These are phyloP conservation scores for Graphilbum fragrans DNA, from an alignment of 2,329 filamentous ascomycete species.

Conservation along the genomic window DNA sequence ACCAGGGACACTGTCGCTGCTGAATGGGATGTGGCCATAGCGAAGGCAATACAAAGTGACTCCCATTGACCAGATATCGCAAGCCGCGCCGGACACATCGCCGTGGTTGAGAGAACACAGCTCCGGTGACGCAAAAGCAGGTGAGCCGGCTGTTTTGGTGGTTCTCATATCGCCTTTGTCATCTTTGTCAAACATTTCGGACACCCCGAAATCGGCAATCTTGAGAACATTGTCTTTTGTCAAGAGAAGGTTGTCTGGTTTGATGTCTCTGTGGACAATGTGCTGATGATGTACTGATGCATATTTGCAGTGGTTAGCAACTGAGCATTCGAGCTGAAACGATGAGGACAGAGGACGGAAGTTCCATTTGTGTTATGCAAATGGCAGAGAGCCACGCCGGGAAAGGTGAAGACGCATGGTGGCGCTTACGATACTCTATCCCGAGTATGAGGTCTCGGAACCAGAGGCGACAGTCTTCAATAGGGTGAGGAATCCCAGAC, in stretches of 20 bases:
- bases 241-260: conserved; percentile 88
- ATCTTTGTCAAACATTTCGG: conserved; percentile 88
- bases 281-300: conserved; percentile 74
- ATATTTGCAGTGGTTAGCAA: neutral
- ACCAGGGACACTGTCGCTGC: conserved; percentile 65
- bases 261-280: conserved; percentile 93
- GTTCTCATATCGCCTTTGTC: conserved; percentile 80
- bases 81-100: conserved; percentile 76
- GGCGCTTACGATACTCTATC: conserved; percentile 71
- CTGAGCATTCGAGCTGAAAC: neutral
- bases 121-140: conserved; percentile 88
- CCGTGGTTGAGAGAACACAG: conserved; percentile 79
- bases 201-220: conserved; percentile 97
- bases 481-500: conserved; percentile 66
- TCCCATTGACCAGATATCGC: conserved; percentile 98
- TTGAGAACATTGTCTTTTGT: conserved; percentile 90
- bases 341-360: neutral
- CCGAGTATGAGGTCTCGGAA: conserved; percentile 91
- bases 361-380: too few species aligned
- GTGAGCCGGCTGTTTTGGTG: conserved; percentile 85
- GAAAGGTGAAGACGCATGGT: neutral
- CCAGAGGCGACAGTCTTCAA: conserved; percentile 77
- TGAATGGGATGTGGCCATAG: conserved; percentile 82
- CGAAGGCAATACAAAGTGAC: conserved; percentile 86
- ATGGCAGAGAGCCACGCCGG: too few species aligned